Percentiles rank a stretch among this genome's conserved stretches.
These are phyloP conservation scores for Solanum raphanifolium DNA, from an alignment of 257 asterid genomes.

Conservation along the genomic window DNA sequence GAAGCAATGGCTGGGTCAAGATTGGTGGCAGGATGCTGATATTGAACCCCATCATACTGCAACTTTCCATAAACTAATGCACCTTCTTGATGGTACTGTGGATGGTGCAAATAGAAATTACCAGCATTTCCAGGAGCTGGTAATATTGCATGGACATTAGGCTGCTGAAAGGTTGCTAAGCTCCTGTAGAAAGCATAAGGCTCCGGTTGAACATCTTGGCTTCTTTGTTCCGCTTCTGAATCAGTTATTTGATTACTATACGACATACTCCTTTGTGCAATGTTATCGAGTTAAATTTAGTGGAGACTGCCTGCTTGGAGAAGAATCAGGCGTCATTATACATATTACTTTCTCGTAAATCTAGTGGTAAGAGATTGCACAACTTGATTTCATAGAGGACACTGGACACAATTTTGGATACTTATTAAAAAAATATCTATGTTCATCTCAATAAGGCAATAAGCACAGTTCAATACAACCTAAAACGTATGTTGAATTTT, in stretches of 20 bases:
- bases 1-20: conserved; percentile 33
- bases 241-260: conserved; percentile 41
- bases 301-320: conserved; percentile 32
- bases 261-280: conserved; percentile 68
- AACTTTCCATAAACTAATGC: conserved; percentile 43
- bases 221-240: conserved; percentile 49
- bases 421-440: no score
- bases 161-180: conserved; percentile 42
- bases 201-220: conserved; percentile 46
- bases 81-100: conserved; percentile 49
- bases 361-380: background rate
- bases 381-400: background rate
- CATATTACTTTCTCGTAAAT: background rate
- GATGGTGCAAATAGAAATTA: conserved; percentile 35
- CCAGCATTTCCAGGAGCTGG: conserved; percentile 31
- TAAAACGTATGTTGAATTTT: background rate
- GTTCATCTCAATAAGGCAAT: background rate
- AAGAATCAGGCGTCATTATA: background rate
- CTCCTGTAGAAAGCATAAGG: conserved; percentile 52
- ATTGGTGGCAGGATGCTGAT: conserved; percentile 45
- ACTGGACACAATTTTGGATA: background rate
- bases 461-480: background rate
- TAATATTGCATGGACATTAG: conserved; percentile 26
- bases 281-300: conserved; percentile 14
- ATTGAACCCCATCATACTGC: conserved; percentile 30